A percentile compares a stretch with the other conserved stretches of the same genome.
Evolutionary conservation across 2,329 filamentous ascomycete species (phyloP).

Genomic region (Colletotrichum cordylinicola): DNA sequence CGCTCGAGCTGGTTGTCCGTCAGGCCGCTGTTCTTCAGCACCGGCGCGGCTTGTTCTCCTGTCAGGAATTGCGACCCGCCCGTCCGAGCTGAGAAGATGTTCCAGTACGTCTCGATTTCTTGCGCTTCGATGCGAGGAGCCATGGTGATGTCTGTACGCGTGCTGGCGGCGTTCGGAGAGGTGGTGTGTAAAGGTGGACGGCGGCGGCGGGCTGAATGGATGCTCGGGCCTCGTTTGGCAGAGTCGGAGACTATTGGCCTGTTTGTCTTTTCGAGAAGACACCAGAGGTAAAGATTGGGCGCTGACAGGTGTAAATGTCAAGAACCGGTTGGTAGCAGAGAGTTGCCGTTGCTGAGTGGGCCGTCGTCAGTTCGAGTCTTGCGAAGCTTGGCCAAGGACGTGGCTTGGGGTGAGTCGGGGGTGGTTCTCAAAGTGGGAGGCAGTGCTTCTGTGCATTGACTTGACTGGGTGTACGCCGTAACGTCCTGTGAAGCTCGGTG

Average conservation of each 20-base stretch:
- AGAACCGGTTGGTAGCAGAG: background rate
- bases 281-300: background rate
- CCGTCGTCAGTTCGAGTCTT: slow-evolving; percentile 2
- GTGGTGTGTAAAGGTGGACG: background rate
- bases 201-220: background rate
- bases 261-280: background rate
- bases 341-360: slow-evolving; percentile 8
- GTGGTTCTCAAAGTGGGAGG: slow-evolving; percentile 10
- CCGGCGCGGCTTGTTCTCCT: slow-evolving; percentile 66
- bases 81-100: slow-evolving; percentile 65
- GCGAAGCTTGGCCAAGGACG: slow-evolving; percentile 13
- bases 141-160: slow-evolving; percentile 42
- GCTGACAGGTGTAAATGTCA: background rate
- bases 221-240: background rate
- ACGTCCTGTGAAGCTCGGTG: slow-evolving; percentile 16
- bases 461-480: slow-evolving; percentile 3
- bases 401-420: slow-evolving; percentile 16
- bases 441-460: slow-evolving; percentile 17
- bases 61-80: slow-evolving; percentile 66
- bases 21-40: slow-evolving; percentile 68
- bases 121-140: slow-evolving; percentile 66
- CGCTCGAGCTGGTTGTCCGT: slow-evolving; percentile 84
- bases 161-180: background rate
- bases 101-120: slow-evolving; percentile 71
- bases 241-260: background rate